Evolutionary conservation across 148 eudicot species (phyloP).

Genomic region (Pouteria glomerata): DNA sequence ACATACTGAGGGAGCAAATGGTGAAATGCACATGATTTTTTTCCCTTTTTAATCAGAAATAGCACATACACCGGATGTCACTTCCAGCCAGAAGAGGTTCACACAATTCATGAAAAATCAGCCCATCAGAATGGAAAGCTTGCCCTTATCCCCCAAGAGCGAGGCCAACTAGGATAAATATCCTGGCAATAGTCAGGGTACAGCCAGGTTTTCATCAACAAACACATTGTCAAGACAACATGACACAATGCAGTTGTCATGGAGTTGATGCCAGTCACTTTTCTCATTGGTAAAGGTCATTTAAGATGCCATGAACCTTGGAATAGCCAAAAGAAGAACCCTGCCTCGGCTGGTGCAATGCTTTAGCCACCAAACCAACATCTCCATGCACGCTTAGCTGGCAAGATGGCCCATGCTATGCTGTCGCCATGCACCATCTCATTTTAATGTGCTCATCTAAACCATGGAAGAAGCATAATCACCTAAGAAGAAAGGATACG

Average conservation of each 20-base stretch:
- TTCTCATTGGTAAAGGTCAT: neutral
- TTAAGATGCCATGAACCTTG: neutral
- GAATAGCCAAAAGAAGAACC: neutral
- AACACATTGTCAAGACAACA: neutral
- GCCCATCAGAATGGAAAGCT: neutral
- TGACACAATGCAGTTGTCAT: neutral
- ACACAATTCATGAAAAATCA: neutral
- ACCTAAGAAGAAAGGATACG: too few relatives aligned
- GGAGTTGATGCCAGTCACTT: neutral
- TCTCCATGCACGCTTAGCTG: neutral
- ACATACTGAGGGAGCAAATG: neutral
- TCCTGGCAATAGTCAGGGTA: neutral
- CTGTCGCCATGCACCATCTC: neutral
- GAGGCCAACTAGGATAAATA: neutral
- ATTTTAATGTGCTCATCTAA: too few relatives aligned
- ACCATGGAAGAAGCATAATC: too few relatives aligned
- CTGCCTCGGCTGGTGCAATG: neutral
- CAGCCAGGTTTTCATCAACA: neutral
- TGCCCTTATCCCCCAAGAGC: neutral
- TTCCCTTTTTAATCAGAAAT: too few relatives aligned
- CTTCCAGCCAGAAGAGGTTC: neutral
- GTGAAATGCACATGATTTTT: too few relatives aligned
- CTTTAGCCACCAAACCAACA: neutral
- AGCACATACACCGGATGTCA: too few relatives aligned
- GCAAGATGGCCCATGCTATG: neutral